Base-by-base conservation (phyloP, 1,284 basidiomycete genomes). In the Xanthoconium separans region DNA sequence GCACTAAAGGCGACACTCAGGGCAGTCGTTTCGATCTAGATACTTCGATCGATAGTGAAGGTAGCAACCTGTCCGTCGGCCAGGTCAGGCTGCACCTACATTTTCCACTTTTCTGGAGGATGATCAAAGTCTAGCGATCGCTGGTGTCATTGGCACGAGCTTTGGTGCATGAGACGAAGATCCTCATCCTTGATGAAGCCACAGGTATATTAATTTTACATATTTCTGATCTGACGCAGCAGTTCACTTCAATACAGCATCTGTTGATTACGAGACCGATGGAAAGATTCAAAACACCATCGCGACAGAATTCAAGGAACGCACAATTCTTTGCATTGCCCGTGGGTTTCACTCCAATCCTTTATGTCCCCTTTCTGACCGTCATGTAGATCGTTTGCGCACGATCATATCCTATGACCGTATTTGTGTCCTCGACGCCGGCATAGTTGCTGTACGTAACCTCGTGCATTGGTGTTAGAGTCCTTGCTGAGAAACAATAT, bases 221-320 rank as follows among this genome's bases (percentile, higher is more conserved):
- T 18, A 43, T 43, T 47, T 24, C 46, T 49, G 15, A 47, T 36
- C 39, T 48, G 39, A 20, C 34, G 20, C 58, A 30, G 41, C 31
- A 33, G 42, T 45, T 51, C 24, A 55, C 43, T 30, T 46, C 41
- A 49, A 55, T 36, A 55, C 60, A 75, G 89, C 89, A 18, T 89
- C 86, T 3, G 87, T 90, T 24, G 88, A 91, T 69, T 91, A 85
- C 57, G 87, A 89, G 70, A 94, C 91, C 0, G 92, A 95, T 70
- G 77, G 82, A 56, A 88, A 87, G 58, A 92, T 95, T 56, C 91
- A 95, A 68, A 79, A 85, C 57, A 94, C 92, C n/a, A 94, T 95
- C 58, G 79, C 88, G 3, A 78, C 78, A 44, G 91, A 93, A 73
- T 95, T 95, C 73, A 74, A 75, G 44, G 84, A 89, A 65, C 82